phyloP scores from a whole-genome alignment of 371 early-diverging fungal genomes.

The Apophysomyces trapeziformis region DNA sequence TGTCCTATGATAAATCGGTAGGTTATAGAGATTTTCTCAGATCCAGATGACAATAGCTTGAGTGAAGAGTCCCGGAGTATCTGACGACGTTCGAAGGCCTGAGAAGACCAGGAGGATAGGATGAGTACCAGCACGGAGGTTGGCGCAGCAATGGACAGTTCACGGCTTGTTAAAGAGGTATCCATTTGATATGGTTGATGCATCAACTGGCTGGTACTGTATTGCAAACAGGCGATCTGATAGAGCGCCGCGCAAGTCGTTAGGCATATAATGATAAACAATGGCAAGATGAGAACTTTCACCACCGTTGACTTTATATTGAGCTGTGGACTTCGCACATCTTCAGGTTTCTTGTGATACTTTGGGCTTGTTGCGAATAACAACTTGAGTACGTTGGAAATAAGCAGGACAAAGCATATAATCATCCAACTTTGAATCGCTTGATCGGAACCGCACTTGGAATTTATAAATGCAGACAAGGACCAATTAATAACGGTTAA shows the following conservation, averaged over 20 bases:
- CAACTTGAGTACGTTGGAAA: conserved; percentile 56
- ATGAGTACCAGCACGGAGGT: conserved; percentile 49
- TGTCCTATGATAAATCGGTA: conserved; percentile 67
- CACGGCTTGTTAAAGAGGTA: conserved; percentile 22
- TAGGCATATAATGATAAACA: conserved; percentile 51
- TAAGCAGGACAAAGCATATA: conserved; percentile 48
- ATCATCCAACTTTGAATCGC: conserved; percentile 61
- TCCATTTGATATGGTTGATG: conserved; percentile 33
- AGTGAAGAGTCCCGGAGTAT: conserved; percentile 49
- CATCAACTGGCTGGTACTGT: conserved; percentile 46
- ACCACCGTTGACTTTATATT: conserved; percentile 47
- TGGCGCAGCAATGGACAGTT: conserved; percentile 23
- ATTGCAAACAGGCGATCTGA: conserved; percentile 52
- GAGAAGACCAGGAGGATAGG: conserved; percentile 59
- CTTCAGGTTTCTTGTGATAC: conserved; percentile 46
- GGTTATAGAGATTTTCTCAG: conserved; percentile 27
- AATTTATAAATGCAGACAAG: conserved; percentile 47
- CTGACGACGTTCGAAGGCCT: conserved; percentile 45
- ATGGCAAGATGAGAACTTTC: conserved; percentile 52
- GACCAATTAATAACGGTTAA: conserved; percentile 60
- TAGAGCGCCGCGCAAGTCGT: conserved; percentile 55
- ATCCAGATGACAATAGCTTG: conserved; percentile 36
- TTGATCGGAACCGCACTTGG: conserved; percentile 48
- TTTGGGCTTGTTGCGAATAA: conserved; percentile 52
- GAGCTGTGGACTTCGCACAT: conserved; percentile 39